Evolutionary conservation across 169 alveolate genomes (phyloP).

Genomic region (Eimeria zaria): DNA sequence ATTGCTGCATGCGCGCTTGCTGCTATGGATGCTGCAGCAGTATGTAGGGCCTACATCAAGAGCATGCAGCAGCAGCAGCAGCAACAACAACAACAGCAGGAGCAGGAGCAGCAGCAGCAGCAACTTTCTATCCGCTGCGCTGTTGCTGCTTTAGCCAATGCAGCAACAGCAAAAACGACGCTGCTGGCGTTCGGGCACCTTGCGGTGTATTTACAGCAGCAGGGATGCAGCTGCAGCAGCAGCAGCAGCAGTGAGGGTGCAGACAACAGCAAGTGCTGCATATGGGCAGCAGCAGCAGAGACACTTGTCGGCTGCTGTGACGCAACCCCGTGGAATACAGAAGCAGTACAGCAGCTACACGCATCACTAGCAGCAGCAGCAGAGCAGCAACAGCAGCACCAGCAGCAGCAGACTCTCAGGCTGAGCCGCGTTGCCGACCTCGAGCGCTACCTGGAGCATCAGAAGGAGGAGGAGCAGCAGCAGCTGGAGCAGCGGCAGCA

Average conservation of each 20-base stretch:
- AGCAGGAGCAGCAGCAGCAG: slow-evolving; percentile 19
- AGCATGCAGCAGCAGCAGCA: slow-evolving; percentile 49
- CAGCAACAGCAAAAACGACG: slow-evolving; percentile 34
- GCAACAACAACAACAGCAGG: slow-evolving; percentile 23
- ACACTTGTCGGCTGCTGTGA: slow-evolving; percentile 8
- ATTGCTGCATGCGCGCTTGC: slow-evolving; percentile 64
- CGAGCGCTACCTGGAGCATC: background rate
- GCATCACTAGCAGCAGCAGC: slow-evolving; percentile 24
- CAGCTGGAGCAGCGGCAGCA: slow-evolving; percentile 22
- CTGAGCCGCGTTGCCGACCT: background rate
- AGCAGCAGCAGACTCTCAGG: background rate
- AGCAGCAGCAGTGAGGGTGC: slow-evolving; percentile 8
- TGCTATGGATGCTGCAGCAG: slow-evolving; percentile 22
- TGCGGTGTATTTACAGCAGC: background rate
- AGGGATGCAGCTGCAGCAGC: slow-evolving; percentile 30
- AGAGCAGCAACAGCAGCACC: slow-evolving; percentile 10
- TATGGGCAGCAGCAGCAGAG: slow-evolving; percentile 72
- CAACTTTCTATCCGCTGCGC: slow-evolving; percentile 24
- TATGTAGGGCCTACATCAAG: background rate
- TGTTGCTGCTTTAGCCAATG: slow-evolving; percentile 17
- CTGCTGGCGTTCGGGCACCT: slow-evolving; percentile 37
- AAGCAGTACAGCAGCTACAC: slow-evolving; percentile 38
- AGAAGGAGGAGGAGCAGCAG: slow-evolving; percentile 7
- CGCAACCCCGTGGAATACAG: background rate
- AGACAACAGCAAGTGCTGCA: slow-evolving; percentile 33